phyloP scores from a whole-genome alignment of 495 filamentous ascomycete genomes.

The Neurospora tetrasperma region DNA sequence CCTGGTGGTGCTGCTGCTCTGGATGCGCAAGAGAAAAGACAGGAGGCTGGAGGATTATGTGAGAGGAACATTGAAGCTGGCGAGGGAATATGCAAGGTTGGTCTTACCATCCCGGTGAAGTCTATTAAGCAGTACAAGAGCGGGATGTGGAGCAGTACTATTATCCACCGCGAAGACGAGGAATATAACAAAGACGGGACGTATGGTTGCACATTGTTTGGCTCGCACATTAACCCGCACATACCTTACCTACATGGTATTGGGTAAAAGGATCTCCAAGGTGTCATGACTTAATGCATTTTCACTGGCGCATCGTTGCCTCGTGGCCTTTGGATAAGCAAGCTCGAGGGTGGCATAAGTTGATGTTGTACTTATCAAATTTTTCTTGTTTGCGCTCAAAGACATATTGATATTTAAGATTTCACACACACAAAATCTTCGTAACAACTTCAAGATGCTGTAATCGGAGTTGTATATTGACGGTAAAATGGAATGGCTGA shows the following conservation, averaged over 20 bases:
- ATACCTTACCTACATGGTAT: background rate
- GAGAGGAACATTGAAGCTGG: constrained; percentile 48
- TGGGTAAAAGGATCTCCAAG: background rate
- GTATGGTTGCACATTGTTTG: background rate
- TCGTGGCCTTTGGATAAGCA: background rate
- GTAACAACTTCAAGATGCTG: background rate
- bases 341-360: background rate
- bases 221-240: background rate
- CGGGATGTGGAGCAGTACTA: background rate
- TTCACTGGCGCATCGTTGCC: background rate
- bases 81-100: constrained; percentile 48
- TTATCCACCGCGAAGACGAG: background rate
- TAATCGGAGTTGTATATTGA: background rate
- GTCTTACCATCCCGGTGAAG: constrained; percentile 43
- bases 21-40: constrained; percentile 71
- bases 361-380: background rate
- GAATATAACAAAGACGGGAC: background rate
- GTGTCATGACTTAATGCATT: background rate
- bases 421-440: background rate
- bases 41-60: constrained; percentile 69
- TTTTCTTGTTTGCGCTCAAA: background rate
- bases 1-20: constrained; percentile 60
- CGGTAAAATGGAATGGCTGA: background rate
- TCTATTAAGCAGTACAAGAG: background rate
- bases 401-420: background rate